phyloP scores from a whole-genome alignment of 2,329 filamentous ascomycete species.

The Fusarium guadeloupense region DNA sequence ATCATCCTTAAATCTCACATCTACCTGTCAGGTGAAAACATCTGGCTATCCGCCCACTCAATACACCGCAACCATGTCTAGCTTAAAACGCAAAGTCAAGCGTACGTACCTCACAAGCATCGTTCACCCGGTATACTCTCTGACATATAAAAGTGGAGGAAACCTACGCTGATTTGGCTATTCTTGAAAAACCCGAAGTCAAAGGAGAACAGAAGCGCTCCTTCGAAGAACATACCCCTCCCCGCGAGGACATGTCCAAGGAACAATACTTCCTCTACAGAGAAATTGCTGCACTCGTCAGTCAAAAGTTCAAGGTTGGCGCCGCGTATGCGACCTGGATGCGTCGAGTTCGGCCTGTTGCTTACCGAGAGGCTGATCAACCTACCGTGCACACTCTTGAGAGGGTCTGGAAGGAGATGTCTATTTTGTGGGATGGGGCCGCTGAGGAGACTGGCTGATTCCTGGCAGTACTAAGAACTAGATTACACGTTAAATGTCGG shows the following conservation, averaged over 20 bases:
- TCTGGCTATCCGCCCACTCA: background rate
- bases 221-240: background rate
- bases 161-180: accelerated
- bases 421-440: background rate
- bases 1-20: background rate
- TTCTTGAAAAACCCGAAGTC: no score
- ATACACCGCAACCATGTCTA: background rate
- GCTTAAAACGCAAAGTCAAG: background rate
- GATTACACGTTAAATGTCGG: no score
- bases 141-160: background rate
- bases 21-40: background rate
- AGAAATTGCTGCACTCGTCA: background rate
- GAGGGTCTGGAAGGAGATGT: background rate
- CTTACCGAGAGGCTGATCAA: background rate
- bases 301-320: background rate
- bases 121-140: background rate
- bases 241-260: background rate
- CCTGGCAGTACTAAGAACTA: no score
- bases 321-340: background rate
- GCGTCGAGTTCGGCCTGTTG: no score
- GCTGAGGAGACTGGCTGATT: background rate
- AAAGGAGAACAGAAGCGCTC: no score
- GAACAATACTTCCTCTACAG: background rate
- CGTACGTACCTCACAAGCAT: background rate
- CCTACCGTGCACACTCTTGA: background rate